A percentile compares a stretch with the other conserved stretches of the same genome.
Conservation (phyloP, 306 rosid species). For the Hippophae tibetana region DNA sequence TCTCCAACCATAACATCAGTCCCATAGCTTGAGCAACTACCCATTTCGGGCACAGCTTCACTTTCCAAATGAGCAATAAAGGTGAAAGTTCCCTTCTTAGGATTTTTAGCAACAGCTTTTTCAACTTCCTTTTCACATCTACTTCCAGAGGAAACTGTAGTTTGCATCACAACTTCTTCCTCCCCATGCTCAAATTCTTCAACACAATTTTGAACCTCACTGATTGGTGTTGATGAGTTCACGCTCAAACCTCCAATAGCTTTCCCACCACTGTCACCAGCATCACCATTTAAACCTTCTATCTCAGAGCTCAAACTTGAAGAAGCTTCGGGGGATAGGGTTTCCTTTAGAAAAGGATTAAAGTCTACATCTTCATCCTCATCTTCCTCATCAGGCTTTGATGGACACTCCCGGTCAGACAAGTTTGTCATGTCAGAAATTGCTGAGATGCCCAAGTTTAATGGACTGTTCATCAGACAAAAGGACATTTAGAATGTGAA, state of each 20-base stretch:
- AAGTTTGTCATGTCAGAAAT: constrained; percentile 1
- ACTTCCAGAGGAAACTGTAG: constrained; percentile 21
- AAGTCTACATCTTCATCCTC: constrained; percentile 74
- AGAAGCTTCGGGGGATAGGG: constrained; percentile 66
- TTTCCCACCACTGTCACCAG: constrained; percentile 25
- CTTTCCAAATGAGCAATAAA: constrained; percentile 24
- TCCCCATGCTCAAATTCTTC: constrained; percentile 44
- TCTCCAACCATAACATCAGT: constrained; percentile 27
- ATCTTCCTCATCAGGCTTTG: constrained; percentile 32
- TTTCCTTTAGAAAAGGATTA: constrained; percentile 65
- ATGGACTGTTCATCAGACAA: constrained; percentile 28
- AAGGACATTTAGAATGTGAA: constrained; percentile 33
- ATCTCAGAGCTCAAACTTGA: constrained; percentile 82
- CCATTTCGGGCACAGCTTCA: constrained; percentile 35
- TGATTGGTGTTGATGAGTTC: constrained; percentile 19
- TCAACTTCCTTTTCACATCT: constrained; percentile 24
- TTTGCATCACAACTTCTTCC: constrained; percentile 47
- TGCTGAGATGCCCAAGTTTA: constrained; percentile 20
- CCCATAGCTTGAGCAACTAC: constrained; percentile 19
- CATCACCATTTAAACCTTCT: constrained; percentile 59
- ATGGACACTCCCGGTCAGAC: constrained; percentile 24
- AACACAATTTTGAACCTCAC: constrained; percentile 20
- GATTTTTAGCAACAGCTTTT: constrained; percentile 14
- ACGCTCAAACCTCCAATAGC: constrained; percentile 10
- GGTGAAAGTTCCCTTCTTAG: constrained; percentile 19